Base-by-base conservation (phyloP, 805 yeast genomes). In the Lachancea dasiensis region DNA sequence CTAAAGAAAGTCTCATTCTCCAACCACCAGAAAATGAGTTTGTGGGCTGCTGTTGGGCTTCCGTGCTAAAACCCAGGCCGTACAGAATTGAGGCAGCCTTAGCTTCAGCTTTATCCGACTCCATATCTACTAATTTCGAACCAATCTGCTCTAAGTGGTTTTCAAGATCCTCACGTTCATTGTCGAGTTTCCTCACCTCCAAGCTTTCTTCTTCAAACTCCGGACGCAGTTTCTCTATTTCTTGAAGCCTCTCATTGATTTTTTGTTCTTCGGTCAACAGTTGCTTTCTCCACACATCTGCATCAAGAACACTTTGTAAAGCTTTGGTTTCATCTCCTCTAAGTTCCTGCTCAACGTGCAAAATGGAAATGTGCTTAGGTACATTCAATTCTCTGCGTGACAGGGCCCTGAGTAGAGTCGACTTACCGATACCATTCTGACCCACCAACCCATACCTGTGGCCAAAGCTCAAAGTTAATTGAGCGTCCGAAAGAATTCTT, bases 381-480 rank as follows among this genome's bases (percentile, higher is more conserved):
- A 92, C 82, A 41, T 86, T 79, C 51, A 92, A 70, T 58, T 92
- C 98, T 74, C 99, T 81, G 61, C 95, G 77, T 1, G 97, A 81
- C 38, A 92, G 68, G 0, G 99, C 99, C 49, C 86, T 74, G 58
- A 92, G 69, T 38, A 92, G 67, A 0, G 98, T 92, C 30, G 97
- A 89, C 63, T 92, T 92, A 80, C 99, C 99, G 50, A 92, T 89
- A 90, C 99, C 99, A 68, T 92, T 92, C 60, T 89, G 95, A 63
- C 99, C 99, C 30, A 92, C 96, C 37, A 92, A 67, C 77, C 98
- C 99, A 52, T 92, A 92, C 60, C 97, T 77, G 61, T 84, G 86
- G 39, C 98, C 98, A 59, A 81, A 81, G 20, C 95, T 80, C 47
- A 92, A 72, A 1, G 95, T 79, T 48, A 92, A 74, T 17, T 87